Evolutionary conservation across 2,329 filamentous ascomycete species (phyloP), one percentile per base, ranked within the genome.

Genomic region (Tympanopsis confertula): DNA sequence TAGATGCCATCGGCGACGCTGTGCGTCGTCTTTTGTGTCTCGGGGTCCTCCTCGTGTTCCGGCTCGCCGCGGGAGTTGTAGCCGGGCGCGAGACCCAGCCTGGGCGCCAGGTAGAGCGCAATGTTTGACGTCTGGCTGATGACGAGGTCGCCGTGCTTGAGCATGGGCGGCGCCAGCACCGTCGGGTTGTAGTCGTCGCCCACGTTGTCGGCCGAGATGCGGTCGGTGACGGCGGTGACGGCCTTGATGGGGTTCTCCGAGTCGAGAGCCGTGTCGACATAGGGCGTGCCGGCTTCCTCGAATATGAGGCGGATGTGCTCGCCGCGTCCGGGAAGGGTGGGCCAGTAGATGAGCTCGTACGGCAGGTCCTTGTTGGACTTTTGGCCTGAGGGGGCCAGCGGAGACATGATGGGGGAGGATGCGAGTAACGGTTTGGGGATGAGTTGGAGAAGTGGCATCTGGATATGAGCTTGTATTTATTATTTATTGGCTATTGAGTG

Each of bases 81-180:
- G 2, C 63, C 59, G 3, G 66, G 64, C 1, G 65, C 68, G 1
- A 86, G 63, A 0, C 69, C 72, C 0, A 84, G 60, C 38, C 61
- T 68, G 0, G 69, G 67, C 0, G 71, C 80, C 0, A 89, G 63
- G 54, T 87, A 89, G 5, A 76, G 56, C 13, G 88, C 63, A 47
- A 89, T 86, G 52, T 78, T 84, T 26, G 82, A 65, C 2, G 79
- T 82, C 59, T 89, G 84, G 51, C 61, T 69, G 47, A 89, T 67
- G 30, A 76, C 32, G 5, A 87, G 57, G 29, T 69, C 58, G 41
- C 74, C 78, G 44, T 78, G 66, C 42, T 64, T 69, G 15, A 89
- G 71, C 3, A 78, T 67, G 0, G 84, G 84, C 1, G 80, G 77
- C 0, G 82, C 78, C 35, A 83, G 65, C 5, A 68, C 52, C 0